A percentile compares a stretch with the other conserved stretches of the same genome.
These are phyloP conservation scores for Fusarium redolens DNA, from an alignment of 2,329 filamentous ascomycete genomes.

Conservation along the genomic window DNA sequence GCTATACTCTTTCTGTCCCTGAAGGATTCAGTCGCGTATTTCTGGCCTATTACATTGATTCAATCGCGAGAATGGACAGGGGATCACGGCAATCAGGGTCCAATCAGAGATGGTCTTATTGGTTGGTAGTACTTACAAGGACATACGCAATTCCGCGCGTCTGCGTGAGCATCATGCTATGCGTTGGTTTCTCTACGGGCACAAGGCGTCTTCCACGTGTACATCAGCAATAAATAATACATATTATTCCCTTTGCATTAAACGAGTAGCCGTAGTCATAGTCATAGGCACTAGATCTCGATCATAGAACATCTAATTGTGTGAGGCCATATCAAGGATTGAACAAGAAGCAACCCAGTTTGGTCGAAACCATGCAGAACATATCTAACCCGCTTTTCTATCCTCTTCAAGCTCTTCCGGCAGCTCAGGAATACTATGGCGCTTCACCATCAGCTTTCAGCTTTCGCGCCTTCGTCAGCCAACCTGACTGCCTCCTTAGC, in stretches of 20 bases:
- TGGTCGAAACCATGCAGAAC: accelerated
- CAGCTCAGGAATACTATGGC: not conserved
- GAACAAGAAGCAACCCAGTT: too few species aligned
- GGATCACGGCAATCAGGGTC: accelerated
- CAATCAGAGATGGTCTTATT: not conserved
- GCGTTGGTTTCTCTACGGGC: not conserved
- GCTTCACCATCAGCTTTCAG: not conserved
- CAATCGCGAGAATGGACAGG: not conserved
- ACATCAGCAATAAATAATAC: not conserved
- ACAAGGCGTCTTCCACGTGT: not conserved
- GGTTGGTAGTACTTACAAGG: not conserved
- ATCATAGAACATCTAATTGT: not conserved
- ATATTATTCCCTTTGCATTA: too few species aligned
- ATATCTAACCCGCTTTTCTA: not conserved
- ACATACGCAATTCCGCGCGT: not conserved
- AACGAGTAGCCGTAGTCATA: too few species aligned
- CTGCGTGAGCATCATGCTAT: not conserved
- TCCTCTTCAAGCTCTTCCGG: not conserved
- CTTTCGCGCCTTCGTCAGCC: slow-evolving; percentile 20
- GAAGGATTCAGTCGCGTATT: not conserved
- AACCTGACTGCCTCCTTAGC: slow-evolving; percentile 50
- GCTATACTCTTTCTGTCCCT: not conserved
- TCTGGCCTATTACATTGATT: not conserved
- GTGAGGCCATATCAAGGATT: too few species aligned
- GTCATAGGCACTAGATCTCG: too few species aligned